Evolutionary conservation across 345 rosid species (phyloP).

Genomic region (Clarkia xantiana): DNA sequence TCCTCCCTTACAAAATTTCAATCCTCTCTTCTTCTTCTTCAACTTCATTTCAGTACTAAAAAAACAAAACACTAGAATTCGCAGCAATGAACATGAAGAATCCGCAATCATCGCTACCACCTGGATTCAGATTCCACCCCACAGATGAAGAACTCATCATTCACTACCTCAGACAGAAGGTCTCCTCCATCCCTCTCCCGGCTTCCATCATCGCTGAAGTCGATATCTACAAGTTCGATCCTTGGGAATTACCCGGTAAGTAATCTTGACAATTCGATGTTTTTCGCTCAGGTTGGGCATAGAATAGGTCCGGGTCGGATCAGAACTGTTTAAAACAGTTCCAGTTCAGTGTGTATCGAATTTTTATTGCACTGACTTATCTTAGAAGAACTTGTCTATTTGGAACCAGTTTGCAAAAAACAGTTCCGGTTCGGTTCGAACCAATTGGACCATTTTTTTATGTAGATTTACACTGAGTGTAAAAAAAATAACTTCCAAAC

Average conservation of each 20-base stretch:
- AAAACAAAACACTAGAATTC: too few relatives aligned
- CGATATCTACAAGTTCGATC: constrained; percentile 85
- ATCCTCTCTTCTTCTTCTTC: constrained; percentile 13
- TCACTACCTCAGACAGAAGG: constrained; percentile 66
- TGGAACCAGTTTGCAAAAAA: too few relatives aligned
- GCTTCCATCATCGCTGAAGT: constrained; percentile 87
- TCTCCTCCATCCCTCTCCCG: constrained; percentile 49
- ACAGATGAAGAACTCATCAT: constrained; percentile 94
- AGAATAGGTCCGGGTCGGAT: too few relatives aligned
- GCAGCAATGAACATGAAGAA: constrained; percentile 32
- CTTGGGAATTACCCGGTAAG: constrained; percentile 82
- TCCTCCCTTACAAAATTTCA: constrained; percentile 54
- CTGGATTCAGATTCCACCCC: constrained; percentile 95
- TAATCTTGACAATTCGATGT: not conserved
- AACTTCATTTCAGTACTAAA: not conserved
- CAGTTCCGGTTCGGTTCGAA: too few relatives aligned
- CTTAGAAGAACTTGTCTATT: too few relatives aligned
- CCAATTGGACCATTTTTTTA: too few relatives aligned
- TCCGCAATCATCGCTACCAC: constrained; percentile 69
- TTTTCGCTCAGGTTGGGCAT: too few relatives aligned
- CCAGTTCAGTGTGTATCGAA: too few relatives aligned
- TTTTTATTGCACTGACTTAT: too few relatives aligned
- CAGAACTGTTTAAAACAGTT: too few relatives aligned
- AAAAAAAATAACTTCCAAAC: too few relatives aligned
- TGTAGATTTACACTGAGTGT: too few relatives aligned